phyloP scores from a whole-genome alignment of 2,329 filamentous ascomycete species.

The Calonectria multiphialidica region DNA sequence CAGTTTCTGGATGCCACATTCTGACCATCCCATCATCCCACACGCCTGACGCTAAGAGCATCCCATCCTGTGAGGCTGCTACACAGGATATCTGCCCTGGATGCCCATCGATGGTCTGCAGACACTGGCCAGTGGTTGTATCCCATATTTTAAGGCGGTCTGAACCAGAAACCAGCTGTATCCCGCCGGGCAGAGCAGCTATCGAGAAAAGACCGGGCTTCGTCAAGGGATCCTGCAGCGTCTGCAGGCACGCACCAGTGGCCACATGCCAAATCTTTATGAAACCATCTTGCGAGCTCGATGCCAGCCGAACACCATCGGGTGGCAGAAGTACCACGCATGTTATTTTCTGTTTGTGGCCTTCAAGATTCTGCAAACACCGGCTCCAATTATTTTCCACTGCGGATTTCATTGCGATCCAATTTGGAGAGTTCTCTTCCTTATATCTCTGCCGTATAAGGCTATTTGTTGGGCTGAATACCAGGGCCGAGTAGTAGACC shows the following conservation, averaged over 20 bases:
- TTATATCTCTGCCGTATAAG: not conserved
- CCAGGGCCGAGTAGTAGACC: not conserved
- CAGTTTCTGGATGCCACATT: no score
- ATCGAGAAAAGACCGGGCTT: no score
- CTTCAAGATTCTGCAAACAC: not conserved
- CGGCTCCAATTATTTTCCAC: not conserved
- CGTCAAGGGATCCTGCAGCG: no score
- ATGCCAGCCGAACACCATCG: no score
- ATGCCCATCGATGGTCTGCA: not conserved
- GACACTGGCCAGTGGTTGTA: not conserved
- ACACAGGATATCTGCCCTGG: not conserved
- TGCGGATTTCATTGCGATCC: not conserved
- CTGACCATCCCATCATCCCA: no score
- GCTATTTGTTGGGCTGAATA: constrained; percentile 13
- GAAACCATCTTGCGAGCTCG: no score
- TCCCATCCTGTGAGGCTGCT: not conserved
- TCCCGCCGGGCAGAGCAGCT: not conserved
- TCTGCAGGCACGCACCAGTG: no score
- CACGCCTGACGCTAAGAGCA: no score
- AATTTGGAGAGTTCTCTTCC: not conserved
- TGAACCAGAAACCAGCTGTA: not conserved
- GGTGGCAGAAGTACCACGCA: no score
- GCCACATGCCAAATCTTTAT: no score
- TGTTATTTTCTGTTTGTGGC: not conserved
- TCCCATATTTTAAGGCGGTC: not conserved